Evolutionary conservation across 2,329 filamentous ascomycete species (phyloP).

Genomic region (Tolypocladium cylindrosporum): DNA sequence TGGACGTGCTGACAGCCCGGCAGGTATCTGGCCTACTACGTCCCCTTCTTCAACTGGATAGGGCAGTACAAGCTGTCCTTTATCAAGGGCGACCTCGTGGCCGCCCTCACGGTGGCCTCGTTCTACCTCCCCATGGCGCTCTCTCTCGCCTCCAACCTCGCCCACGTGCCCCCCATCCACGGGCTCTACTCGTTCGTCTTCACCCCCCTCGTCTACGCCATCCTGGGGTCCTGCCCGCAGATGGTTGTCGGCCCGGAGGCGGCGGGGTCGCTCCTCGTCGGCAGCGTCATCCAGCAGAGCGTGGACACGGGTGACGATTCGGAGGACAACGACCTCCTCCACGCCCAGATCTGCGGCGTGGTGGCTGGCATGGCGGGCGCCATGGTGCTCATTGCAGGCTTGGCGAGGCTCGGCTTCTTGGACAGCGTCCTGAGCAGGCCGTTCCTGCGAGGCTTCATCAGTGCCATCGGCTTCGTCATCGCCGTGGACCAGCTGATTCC

Average conservation of each 20-base stretch:
- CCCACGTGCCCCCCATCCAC: constrained; percentile 85
- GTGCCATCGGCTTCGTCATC: constrained; percentile 92
- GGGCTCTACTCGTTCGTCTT: constrained; percentile 92
- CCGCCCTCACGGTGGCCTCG: constrained; percentile 91
- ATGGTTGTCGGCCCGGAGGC: constrained; percentile 95
- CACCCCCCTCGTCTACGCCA: constrained; percentile 81
- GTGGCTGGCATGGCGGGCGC: constrained; percentile 80
- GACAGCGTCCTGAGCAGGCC: constrained; percentile 90
- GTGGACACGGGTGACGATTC: constrained; percentile 58
- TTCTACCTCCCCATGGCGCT: constrained; percentile 98
- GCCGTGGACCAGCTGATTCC: constrained; percentile 90
- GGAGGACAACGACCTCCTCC: constrained; percentile 54
- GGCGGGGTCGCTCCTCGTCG: constrained; percentile 81
- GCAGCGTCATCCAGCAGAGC: constrained; percentile 71
- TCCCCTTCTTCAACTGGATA: constrained; percentile 87
- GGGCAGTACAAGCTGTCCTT: constrained; percentile 75
- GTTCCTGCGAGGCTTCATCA: constrained; percentile 92
- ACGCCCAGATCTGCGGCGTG: constrained; percentile 78
- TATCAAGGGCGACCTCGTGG: constrained; percentile 75
- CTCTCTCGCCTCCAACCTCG: constrained; percentile 84
- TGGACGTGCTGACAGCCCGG: neutral
- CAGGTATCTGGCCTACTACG: constrained; percentile 86
- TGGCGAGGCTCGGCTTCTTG: constrained; percentile 80
- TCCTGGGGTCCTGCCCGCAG: constrained; percentile 83
- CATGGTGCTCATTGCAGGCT: constrained; percentile 77